Percentiles rank a stretch among this genome's conserved stretches.
Conservation (phyloP, 257 asterid genomes). For the Nemophila menziesii region DNA sequence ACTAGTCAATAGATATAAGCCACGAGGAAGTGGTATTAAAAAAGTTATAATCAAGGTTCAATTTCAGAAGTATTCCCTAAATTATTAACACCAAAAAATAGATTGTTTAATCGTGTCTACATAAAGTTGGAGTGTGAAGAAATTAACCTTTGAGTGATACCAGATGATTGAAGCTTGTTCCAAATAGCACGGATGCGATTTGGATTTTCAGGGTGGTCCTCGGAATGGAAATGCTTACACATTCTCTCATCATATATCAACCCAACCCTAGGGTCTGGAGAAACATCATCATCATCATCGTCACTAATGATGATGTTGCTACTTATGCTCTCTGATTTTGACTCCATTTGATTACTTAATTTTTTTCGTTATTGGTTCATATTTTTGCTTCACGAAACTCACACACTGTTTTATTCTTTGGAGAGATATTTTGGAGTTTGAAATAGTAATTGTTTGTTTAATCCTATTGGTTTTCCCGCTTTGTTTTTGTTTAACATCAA, state of each 20-base stretch:
- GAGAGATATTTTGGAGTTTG: too few relatives aligned
- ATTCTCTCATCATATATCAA: constrained; percentile 71
- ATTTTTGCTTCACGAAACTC: too few relatives aligned
- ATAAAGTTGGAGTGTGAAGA: not conserved
- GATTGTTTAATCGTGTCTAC: not conserved
- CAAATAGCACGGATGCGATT: constrained; percentile 66
- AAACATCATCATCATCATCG: not conserved
- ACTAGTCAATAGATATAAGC: too few relatives aligned
- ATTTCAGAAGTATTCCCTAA: too few relatives aligned
- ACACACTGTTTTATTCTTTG: too few relatives aligned
- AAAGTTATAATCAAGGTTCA: not conserved
- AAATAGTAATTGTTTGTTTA: too few relatives aligned
- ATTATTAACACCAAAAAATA: too few relatives aligned
- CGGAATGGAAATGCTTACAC: constrained; percentile 55
- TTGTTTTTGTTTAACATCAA: too few relatives aligned
- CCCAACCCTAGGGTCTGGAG: constrained; percentile 49
- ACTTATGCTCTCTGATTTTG: not conserved
- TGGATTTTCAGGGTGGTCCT: constrained; percentile 68
- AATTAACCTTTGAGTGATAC: constrained; percentile 46
- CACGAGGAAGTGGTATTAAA: too few relatives aligned
- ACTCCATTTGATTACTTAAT: not conserved
- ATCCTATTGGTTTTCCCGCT: too few relatives aligned
- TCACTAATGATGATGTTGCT: too few relatives aligned
- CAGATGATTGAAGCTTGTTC: constrained; percentile 58
- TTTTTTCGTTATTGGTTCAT: too few relatives aligned